These are phyloP conservation scores for Ceratocystis harringtonii DNA, from an alignment of 2,329 filamentous ascomycete species.

Conservation along the genomic window DNA sequence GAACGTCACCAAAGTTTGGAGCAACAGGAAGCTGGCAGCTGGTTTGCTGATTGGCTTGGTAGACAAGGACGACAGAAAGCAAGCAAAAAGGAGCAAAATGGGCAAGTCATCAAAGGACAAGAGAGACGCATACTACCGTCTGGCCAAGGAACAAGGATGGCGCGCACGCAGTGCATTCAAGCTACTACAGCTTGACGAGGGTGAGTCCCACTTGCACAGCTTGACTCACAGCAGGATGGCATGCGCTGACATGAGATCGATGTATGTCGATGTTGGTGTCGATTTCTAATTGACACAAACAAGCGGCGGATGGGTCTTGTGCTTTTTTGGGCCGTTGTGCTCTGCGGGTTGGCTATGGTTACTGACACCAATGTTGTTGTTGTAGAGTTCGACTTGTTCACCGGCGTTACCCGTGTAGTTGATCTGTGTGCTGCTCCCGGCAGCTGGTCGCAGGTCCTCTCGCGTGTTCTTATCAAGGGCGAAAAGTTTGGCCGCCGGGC, in stretches of 20 bases:
- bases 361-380: not conserved
- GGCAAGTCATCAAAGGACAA: conserved; percentile 98
- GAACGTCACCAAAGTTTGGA: not conserved
- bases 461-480: conserved; percentile 80
- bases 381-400: conserved; percentile 83
- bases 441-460: conserved; percentile 94
- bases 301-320: too few relatives aligned
- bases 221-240: conserved; percentile 5
- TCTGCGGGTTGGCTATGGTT: not conserved
- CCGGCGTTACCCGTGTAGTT: conserved; percentile 78
- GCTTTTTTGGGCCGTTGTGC: not conserved
- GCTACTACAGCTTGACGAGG: conserved; percentile 82
- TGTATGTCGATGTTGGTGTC: too few relatives aligned
- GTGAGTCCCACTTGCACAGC: conserved; percentile 25
- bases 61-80: not conserved
- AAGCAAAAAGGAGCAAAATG: conserved; percentile 35
- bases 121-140: conserved; percentile 90
- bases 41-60: not conserved
- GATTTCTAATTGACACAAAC: too few relatives aligned
- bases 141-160: conserved; percentile 98
- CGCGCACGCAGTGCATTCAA: conserved; percentile 93
- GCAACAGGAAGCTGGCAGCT: not conserved
- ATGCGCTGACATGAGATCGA: not conserved
- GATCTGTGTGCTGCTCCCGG: conserved; percentile 92
- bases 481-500: conserved; percentile 75